Evolutionary conservation across 768 basidiomycete genomes (phyloP), one percentile per base, ranked within the genome.

Genomic region (Suillus variegatus): DNA sequence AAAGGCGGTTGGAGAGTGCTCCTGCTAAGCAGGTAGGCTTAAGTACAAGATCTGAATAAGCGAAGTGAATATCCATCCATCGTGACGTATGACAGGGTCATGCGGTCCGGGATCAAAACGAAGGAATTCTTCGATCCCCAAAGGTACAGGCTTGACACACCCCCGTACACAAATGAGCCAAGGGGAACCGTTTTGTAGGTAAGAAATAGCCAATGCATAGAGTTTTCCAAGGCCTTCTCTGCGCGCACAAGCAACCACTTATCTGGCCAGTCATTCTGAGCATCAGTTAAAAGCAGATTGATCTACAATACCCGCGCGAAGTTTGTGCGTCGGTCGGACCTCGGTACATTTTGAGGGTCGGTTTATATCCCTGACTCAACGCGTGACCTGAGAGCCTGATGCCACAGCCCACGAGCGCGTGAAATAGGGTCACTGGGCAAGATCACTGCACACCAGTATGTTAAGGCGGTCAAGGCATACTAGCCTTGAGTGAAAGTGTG

Each of bases 61-160:
- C 13, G 61, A 10, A 25, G 47, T 47, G n/a, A 62, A n/a, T 52
- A 18, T 63, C 54, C 60, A n/a, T 25, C 38, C 62, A 65, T 71
- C 71, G 69, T 71, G 66, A 72, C 25, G 65, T 22, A 61, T 28
- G 7, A 61, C 55, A 32, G 40, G 40, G 32, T 62, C 58, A 64
- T 44, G 55, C 58, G 70, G 62, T 40, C 64, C 60, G 66, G 55
- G 35, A 46, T 57, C 40, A 46, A 58, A 54, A 55, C 67, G 55
- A 63, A 60, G 41, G 20, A 51, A 28, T 61, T 13, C 9, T 38
- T 57, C 61, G 20, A 41, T 49, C 3, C 44, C 61, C 51, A 28
- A 60, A 41, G 28, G 18, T 16, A 41, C n/a, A 41, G 9, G 18
- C 10, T 43, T 32, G 28, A 32, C 10, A 32, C 28, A 43, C 18